Evolutionary conservation across 2,329 filamentous ascomycete genomes (phyloP).

Genomic region (Ceratocystis harringtonii): DNA sequence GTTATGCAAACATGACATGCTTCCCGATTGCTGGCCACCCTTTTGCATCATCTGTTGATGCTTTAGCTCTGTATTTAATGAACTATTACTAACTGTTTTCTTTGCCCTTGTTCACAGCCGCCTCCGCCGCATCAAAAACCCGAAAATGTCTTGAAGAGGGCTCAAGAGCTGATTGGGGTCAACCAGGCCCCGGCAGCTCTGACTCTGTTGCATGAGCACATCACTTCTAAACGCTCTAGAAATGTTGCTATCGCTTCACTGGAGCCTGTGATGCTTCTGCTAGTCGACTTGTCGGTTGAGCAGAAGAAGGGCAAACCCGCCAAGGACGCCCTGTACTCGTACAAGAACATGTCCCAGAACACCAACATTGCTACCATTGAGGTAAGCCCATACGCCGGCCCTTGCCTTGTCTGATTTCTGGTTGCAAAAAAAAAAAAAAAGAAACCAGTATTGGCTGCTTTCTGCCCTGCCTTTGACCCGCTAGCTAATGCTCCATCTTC

Average conservation of each 20-base stretch:
- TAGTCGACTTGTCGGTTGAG: constrained; percentile 93
- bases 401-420: neutral
- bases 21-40: too few relatives aligned
- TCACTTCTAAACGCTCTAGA: constrained; percentile 93
- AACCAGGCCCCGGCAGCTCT: constrained; percentile 84
- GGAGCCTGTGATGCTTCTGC: constrained; percentile 95
- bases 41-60: too few relatives aligned
- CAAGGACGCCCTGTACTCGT: constrained; percentile 97
- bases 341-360: constrained; percentile 99
- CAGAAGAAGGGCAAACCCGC: constrained; percentile 95
- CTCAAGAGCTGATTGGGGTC: constrained; percentile 96
- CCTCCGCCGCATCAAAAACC: constrained; percentile 94
- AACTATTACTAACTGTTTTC: constrained; percentile 4
- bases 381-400: constrained; percentile 26
- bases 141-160: constrained; percentile 97
- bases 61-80: neutral
- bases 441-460: neutral
- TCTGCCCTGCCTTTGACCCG: neutral
- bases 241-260: constrained; percentile 92
- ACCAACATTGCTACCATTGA: constrained; percentile 97
- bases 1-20: too few relatives aligned
- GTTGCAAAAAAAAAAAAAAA: neutral
- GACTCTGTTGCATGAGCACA: constrained; percentile 94
- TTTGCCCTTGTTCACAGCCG: constrained; percentile 41
- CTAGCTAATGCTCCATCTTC: neutral